A percentile compares a stretch with the other conserved stretches of the same genome.
These are phyloP conservation scores for Hyphodiscus sp. DNA, from an alignment of 2,329 filamentous ascomycete species.

Conservation along the genomic window DNA sequence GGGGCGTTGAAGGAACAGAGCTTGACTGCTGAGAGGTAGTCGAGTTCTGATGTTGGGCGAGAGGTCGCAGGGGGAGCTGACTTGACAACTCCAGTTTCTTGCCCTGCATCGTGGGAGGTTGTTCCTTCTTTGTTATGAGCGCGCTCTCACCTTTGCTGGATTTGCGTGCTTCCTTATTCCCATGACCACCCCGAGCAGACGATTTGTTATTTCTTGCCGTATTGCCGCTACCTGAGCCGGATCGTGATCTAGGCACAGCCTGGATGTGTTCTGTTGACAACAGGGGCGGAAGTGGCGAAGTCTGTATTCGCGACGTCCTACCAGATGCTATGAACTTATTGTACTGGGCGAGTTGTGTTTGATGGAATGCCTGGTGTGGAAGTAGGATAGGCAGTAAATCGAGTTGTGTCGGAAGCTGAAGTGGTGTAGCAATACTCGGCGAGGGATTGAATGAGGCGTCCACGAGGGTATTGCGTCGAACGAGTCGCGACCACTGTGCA, in stretches of 20 bases:
- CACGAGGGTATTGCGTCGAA: conserved; percentile 30
- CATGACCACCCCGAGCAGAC: conserved; percentile 45
- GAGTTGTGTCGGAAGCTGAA: conserved; percentile 36
- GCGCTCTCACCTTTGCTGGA: conserved; percentile 54
- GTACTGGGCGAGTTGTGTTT: conserved; percentile 58
- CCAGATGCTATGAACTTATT: conserved; percentile 56
- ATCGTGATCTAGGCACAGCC: conserved; percentile 42
- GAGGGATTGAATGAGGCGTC: conserved; percentile 18
- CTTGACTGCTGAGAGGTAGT: conserved; percentile 63
- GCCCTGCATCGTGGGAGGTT: conserved; percentile 28
- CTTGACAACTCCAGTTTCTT: conserved; percentile 28
- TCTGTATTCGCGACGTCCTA: conserved; percentile 44
- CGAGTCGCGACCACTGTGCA: conserved; percentile 31
- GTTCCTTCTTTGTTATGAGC: conserved; percentile 55
- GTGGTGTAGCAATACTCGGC: conserved; percentile 22
- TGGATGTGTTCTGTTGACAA: conserved; percentile 51
- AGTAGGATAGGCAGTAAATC: conserved; percentile 51
- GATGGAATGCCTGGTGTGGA: conserved; percentile 53
- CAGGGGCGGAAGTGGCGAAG: conserved; percentile 47
- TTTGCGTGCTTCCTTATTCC: conserved; percentile 53
- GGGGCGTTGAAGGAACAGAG: conserved; percentile 89
- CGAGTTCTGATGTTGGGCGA: conserved; percentile 40
- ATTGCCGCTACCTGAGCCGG: conserved; percentile 44
- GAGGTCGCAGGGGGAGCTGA: conserved; percentile 25
- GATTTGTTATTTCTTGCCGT: conserved; percentile 34